Evolutionary conservation across 2,329 filamentous ascomycete genomes (phyloP).

Genomic region (Neocatenulostroma microsporum): DNA sequence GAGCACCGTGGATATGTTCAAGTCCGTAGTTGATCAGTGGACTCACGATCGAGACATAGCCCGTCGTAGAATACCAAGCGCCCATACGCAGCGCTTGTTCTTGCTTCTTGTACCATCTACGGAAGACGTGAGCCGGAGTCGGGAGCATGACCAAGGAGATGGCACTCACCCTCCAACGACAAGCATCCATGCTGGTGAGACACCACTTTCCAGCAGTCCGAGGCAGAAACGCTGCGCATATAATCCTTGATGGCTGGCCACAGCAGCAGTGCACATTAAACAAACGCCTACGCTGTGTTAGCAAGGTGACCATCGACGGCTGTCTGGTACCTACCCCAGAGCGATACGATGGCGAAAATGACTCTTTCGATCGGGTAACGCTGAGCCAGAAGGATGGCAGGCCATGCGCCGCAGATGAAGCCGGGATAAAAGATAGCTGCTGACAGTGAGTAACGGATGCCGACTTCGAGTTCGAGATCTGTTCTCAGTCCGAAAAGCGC

Average conservation of each 20-base stretch:
- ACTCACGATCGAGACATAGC: slow-evolving; percentile 40
- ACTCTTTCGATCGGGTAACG: slow-evolving; percentile 42
- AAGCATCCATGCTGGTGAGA: slow-evolving; percentile 52
- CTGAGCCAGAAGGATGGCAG: slow-evolving; percentile 38
- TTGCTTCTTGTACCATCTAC: slow-evolving; percentile 23
- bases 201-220: slow-evolving; percentile 49
- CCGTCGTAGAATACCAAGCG: slow-evolving; percentile 32
- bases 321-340: too few relatives aligned
- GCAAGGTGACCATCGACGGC: too few relatives aligned
- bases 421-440: slow-evolving; percentile 45
- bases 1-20: slow-evolving; percentile 35
- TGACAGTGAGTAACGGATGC: slow-evolving; percentile 40
- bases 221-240: slow-evolving; percentile 48
- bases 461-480: slow-evolving; percentile 35
- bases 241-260: slow-evolving; percentile 32
- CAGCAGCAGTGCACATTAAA: slow-evolving; percentile 32
- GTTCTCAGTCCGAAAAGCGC: slow-evolving; percentile 37
- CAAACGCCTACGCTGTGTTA: too few relatives aligned
- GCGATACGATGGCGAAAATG: slow-evolving; percentile 30
- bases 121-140: background rate
- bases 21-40: slow-evolving; percentile 44
- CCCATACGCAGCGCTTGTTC: slow-evolving; percentile 25
- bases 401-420: slow-evolving; percentile 43
- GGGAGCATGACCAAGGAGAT: background rate
- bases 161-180: slow-evolving; percentile 34